These are phyloP conservation scores for Saprolegnia parasitica DNA, from an alignment of 352 stramenopile genomes.

Conservation along the genomic window DNA sequence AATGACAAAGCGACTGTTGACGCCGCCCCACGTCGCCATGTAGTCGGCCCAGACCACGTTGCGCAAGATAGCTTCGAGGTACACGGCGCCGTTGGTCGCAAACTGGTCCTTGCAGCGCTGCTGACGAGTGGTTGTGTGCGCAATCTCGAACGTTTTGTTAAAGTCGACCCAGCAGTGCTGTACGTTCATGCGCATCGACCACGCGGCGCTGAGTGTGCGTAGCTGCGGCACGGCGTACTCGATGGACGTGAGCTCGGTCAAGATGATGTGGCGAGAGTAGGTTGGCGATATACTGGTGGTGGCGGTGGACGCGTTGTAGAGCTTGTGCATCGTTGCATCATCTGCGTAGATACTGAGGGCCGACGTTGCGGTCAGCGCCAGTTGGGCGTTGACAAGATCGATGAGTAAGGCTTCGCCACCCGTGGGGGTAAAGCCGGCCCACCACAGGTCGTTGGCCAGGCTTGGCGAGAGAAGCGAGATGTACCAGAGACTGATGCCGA, in stretches of 20 bases:
- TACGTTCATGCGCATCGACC: background rate
- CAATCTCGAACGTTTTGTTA: conserved; percentile 9
- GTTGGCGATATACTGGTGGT: background rate
- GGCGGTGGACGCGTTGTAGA: background rate
- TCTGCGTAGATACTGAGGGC: background rate
- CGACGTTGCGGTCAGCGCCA: background rate
- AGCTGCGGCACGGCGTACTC: conserved; percentile 7
- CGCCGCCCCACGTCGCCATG: background rate
- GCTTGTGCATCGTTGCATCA: background rate
- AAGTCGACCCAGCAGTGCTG: conserved; percentile 25
- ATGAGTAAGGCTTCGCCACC: background rate
- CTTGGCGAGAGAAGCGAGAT: background rate
- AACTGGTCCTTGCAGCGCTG: background rate
- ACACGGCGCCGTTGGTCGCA: background rate
- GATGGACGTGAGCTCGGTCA: conserved; percentile 1
- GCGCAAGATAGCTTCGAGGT: conserved; percentile 15
- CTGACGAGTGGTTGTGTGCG: conserved; percentile 5
- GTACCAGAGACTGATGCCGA: background rate
- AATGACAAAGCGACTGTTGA: background rate
- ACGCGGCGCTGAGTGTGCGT: background rate
- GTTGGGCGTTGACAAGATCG: conserved; percentile 1
- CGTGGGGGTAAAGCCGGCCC: background rate
- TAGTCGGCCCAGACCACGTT: background rate
- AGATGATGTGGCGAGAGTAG: background rate
- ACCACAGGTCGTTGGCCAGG: conserved; percentile 5